Conservation (phyloP, 768 basidiomycete genomes). For the Tulasnella sp. region DNA sequence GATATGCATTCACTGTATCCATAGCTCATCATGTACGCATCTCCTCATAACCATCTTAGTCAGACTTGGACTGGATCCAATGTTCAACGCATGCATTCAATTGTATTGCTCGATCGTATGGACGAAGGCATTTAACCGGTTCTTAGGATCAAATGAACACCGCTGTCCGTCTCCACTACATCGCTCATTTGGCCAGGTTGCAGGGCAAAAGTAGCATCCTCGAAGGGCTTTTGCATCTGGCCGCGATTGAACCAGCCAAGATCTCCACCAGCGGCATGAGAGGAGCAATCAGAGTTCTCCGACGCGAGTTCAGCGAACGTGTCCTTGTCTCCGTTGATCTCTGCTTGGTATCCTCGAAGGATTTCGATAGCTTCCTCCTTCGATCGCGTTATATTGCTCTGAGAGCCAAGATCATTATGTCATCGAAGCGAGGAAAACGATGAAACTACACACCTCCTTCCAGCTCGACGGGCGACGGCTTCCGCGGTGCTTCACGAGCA, state of each 20-base stretch:
- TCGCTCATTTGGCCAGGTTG: slow-evolving; percentile 67
- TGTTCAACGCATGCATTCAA: neutral
- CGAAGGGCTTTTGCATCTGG: slow-evolving; percentile 97
- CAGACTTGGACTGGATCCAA: neutral
- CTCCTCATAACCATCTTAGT: neutral
- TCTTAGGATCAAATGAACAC: slow-evolving; percentile 86
- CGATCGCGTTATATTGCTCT: slow-evolving; percentile 70
- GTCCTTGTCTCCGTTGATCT: slow-evolving; percentile 45
- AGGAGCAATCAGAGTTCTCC: slow-evolving; percentile 80
- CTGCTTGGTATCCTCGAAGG: slow-evolving; percentile 47
- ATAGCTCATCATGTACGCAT: neutral
- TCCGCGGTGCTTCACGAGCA: slow-evolving; percentile 74
- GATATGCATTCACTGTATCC: neutral
- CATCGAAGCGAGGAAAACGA: neutral
- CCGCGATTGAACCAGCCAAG: slow-evolving; percentile 74
- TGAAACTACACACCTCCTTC: slow-evolving; percentile 28
- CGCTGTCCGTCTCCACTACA: slow-evolving; percentile 81
- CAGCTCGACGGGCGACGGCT: slow-evolving; percentile 32
- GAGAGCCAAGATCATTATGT: neutral
- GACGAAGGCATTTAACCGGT: slow-evolving; percentile 36
- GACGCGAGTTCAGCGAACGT: slow-evolving; percentile 70
- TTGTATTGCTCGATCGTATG: neutral
- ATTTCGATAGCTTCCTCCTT: slow-evolving; percentile 85
- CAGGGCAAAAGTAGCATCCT: slow-evolving; percentile 71
- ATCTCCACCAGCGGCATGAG: slow-evolving; percentile 71